These are phyloP conservation scores for Cercophora newfieldiana DNA, from an alignment of 495 filamentous ascomycete species.

Conservation along the genomic window DNA sequence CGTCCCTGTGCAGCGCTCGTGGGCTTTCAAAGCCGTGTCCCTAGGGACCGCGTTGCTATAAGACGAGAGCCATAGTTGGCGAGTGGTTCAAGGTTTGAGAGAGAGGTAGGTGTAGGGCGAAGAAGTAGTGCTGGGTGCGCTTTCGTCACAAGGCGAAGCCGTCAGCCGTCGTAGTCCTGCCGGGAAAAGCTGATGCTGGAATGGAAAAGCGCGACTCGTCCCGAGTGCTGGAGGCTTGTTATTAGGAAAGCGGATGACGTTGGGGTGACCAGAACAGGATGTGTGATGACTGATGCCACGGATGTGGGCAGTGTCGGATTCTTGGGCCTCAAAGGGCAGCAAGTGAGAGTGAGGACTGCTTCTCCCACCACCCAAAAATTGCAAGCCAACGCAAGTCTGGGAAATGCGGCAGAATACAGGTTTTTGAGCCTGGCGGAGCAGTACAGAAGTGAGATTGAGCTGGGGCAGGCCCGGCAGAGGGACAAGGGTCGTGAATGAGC, in stretches of 20 bases:
- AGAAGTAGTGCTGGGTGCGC: slow-evolving; percentile 13
- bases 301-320: neutral
- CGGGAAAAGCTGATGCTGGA: neutral
- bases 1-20: slow-evolving; percentile 25
- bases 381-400: slow-evolving; percentile 8
- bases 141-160: slow-evolving; percentile 14
- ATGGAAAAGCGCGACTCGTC: neutral
- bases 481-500: slow-evolving; percentile 17
- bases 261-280: slow-evolving; percentile 7
- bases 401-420: slow-evolving; percentile 35
- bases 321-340: slow-evolving; percentile 2
- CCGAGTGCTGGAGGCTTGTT: slow-evolving; percentile 2
- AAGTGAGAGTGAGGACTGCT: neutral
- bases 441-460: slow-evolving; percentile 21
- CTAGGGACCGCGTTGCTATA: slow-evolving; percentile 61
- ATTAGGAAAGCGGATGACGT: slow-evolving; percentile 17
- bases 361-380: neutral
- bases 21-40: slow-evolving; percentile 45
- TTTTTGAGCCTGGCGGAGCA: slow-evolving; percentile 28
- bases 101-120: slow-evolving; percentile 7
- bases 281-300: slow-evolving; percentile 18
- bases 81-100: slow-evolving; percentile 17
- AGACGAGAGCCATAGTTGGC: slow-evolving; percentile 45
- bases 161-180: slow-evolving; percentile 22
- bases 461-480: slow-evolving; percentile 13